These are phyloP conservation scores for Fusarium dlaminii DNA, from an alignment of 2,329 filamentous ascomycete genomes.

Conservation along the genomic window DNA sequence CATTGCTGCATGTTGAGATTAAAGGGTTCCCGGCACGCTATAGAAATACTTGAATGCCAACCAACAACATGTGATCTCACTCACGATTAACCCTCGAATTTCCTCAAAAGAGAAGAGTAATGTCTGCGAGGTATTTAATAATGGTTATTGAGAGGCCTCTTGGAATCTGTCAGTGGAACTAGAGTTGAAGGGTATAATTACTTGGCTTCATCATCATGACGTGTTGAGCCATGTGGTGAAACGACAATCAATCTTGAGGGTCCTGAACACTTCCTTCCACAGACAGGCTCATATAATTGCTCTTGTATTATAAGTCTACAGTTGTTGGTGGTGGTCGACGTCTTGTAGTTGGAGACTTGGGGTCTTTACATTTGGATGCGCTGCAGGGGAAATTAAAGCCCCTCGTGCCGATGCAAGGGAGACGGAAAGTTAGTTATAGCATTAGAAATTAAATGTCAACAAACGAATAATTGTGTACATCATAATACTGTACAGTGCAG, in stretches of 20 bases:
- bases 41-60: constrained; percentile 8
- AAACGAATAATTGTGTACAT: neutral
- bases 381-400: constrained; percentile 27
- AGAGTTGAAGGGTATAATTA: constrained; percentile 1
- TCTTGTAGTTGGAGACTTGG: neutral
- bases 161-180: neutral
- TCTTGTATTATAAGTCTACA: neutral
- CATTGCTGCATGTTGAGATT: constrained; percentile 17
- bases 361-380: neutral
- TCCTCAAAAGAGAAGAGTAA: neutral
- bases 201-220: constrained; percentile 32
- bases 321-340: neutral
- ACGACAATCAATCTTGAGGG: neutral
- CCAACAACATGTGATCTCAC: neutral
- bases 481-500: neutral
- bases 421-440: constrained; percentile 6
- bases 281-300: neutral
- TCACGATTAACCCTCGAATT: neutral
- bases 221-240: constrained; percentile 15
- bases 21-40: constrained; percentile 15
- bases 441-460: neutral
- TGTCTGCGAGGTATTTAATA: neutral
- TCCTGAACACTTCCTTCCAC: neutral
- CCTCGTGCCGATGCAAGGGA: constrained; percentile 25
- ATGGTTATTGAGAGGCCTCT: neutral